phyloP scores from a whole-genome alignment of 352 stramenopile species.

The Aphanomyces euteiches region DNA sequence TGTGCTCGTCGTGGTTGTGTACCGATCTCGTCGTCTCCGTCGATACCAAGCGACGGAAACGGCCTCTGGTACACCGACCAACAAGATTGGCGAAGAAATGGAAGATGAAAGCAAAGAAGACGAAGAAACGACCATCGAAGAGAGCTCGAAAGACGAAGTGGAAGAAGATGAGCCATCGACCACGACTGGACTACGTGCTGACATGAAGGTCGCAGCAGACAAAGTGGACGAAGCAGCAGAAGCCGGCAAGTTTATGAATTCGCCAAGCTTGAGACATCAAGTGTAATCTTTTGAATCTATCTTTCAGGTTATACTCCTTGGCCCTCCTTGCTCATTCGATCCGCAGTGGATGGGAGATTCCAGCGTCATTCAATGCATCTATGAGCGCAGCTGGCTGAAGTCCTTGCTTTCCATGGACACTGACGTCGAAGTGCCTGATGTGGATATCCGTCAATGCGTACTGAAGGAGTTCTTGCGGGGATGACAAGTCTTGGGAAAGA shows the following conservation, averaged over 20 bases:
- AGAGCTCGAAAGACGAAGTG: neutral
- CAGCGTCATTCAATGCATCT: neutral
- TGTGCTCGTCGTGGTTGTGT: constrained; percentile 13
- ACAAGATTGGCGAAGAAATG: constrained; percentile 12
- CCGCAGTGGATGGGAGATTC: neutral
- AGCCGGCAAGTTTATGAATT: neutral
- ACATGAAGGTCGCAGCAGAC: no score
- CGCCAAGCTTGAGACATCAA: neutral
- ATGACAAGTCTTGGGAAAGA: neutral
- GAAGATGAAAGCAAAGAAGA: constrained; percentile 1
- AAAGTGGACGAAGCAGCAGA: neutral
- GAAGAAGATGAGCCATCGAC: neutral
- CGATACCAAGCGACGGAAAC: constrained; percentile 19
- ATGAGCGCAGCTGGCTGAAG: neutral
- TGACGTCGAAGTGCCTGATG: constrained; percentile 26
- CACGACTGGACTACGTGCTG: neutral
- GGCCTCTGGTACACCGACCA: constrained; percentile 5
- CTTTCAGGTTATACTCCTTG: no score
- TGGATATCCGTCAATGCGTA: neutral
- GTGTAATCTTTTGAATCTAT: no score
- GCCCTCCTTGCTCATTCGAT: no score
- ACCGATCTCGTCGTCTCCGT: neutral
- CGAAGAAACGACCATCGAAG: neutral
- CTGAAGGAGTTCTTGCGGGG: neutral
- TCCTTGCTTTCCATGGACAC: constrained; percentile 7